Evolutionary conservation across 2,329 filamentous ascomycete genomes (phyloP).

Genomic region (Xylaria sp.): DNA sequence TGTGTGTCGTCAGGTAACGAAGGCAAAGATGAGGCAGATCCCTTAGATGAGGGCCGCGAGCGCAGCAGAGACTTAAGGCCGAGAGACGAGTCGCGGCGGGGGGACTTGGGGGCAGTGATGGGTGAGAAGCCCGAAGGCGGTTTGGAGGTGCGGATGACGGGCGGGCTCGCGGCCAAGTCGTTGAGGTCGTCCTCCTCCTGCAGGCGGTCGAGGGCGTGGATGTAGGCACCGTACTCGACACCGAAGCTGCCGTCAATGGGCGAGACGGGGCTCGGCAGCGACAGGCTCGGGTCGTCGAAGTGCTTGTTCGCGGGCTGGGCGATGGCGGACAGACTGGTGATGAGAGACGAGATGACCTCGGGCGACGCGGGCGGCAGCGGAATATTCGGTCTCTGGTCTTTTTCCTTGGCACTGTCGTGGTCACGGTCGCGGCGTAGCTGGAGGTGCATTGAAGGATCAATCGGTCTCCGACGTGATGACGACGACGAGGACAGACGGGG

Average conservation of each 20-base stretch:
- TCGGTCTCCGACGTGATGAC: slow-evolving; percentile 48
- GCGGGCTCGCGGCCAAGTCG: slow-evolving; percentile 71
- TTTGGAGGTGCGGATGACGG: slow-evolving; percentile 84
- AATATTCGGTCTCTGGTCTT: slow-evolving; percentile 40
- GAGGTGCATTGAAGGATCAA: slow-evolving; percentile 49
- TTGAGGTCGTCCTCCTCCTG: slow-evolving; percentile 63
- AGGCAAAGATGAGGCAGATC: slow-evolving; percentile 64
- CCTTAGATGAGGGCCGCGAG: slow-evolving; percentile 69
- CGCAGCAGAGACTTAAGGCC: slow-evolving; percentile 71
- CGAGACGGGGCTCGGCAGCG: slow-evolving; percentile 53
- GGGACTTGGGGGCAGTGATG: slow-evolving; percentile 71
- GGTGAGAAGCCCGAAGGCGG: slow-evolving; percentile 80
- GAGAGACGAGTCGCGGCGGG: slow-evolving; percentile 59
- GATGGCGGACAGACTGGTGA: slow-evolving; percentile 76
- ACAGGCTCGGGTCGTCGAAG: slow-evolving; percentile 69
- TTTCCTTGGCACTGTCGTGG: slow-evolving; percentile 30
- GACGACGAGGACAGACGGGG: slow-evolving; percentile 12
- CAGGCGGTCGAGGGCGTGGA: slow-evolving; percentile 62
- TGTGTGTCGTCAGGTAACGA: slow-evolving; percentile 68
- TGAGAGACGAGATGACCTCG: slow-evolving; percentile 76
- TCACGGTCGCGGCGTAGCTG: slow-evolving; percentile 43
- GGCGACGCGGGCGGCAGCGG: slow-evolving; percentile 65
- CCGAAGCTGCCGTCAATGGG: slow-evolving; percentile 68
- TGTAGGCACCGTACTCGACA: slow-evolving; percentile 77
- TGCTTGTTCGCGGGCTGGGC: slow-evolving; percentile 75